Percentiles rank a stretch among this genome's conserved stretches.
These are phyloP conservation scores for Apiospora arundinis DNA, from an alignment of 2,329 filamentous ascomycete genomes.

Conservation along the genomic window DNA sequence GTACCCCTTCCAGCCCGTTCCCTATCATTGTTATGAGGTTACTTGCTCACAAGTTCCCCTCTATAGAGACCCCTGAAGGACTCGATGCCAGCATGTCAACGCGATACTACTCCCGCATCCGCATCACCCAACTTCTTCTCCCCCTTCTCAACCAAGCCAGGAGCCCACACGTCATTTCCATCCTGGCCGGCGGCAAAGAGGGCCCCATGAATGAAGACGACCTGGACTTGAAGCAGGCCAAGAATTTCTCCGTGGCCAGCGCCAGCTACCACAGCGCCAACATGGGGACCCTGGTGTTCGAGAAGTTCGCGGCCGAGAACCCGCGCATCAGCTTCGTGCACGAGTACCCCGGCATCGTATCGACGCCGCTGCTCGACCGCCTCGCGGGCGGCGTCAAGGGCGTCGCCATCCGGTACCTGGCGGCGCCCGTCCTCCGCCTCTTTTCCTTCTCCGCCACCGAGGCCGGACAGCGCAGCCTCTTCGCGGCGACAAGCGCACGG, in stretches of 20 bases:
- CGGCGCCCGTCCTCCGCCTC: not conserved
- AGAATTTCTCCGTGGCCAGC: conserved; percentile 39
- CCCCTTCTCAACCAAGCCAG: conserved; percentile 48
- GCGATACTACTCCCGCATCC: conserved; percentile 59
- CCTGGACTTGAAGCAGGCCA: conserved; percentile 46
- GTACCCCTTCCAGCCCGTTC: not conserved
- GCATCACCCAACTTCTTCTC: conserved; percentile 56
- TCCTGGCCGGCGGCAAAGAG: conserved; percentile 58
- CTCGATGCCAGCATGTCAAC: conserved; percentile 56
- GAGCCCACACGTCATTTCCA: conserved; percentile 53
- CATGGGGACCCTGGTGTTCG: conserved; percentile 54
- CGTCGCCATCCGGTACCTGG: not conserved
- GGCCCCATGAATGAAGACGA: conserved; percentile 51
- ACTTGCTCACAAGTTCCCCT: not conserved
- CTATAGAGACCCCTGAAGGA: conserved; percentile 55
- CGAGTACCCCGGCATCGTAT: conserved; percentile 40
- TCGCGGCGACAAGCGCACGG: conserved; percentile 19
- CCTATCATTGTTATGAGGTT: too few species aligned
- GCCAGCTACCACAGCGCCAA: conserved; percentile 51
- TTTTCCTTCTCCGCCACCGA: conserved; percentile 10
- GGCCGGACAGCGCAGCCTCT: conserved; percentile 21
- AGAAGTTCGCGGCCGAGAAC: conserved; percentile 51
- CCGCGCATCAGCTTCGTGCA: conserved; percentile 45
- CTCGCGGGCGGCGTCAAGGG: not conserved
- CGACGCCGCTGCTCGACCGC: conserved; percentile 10